phyloP scores from a whole-genome alignment of 106 monocot genomes.

The Ottelia alismoides region DNA sequence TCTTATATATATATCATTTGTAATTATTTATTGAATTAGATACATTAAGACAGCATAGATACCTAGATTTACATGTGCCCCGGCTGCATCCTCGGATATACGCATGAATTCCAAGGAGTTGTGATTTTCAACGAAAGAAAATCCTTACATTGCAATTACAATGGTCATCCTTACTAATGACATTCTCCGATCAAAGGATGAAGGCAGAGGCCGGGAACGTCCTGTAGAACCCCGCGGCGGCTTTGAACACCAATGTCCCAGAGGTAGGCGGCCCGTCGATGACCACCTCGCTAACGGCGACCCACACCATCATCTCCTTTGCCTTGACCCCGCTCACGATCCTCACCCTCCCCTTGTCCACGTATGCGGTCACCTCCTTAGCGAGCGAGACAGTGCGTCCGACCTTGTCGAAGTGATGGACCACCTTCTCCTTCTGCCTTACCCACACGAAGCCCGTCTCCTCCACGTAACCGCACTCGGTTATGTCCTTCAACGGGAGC shows the following conservation, averaged over 20 bases:
- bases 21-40: too few species aligned
- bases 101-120: too few species aligned
- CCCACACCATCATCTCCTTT: constrained; percentile 4
- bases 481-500: constrained; percentile 2
- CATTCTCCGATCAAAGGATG: too few species aligned
- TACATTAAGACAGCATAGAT: too few species aligned
- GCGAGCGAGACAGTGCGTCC: background rate
- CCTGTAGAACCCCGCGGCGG: background rate
- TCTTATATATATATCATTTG: too few species aligned
- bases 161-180: too few species aligned
- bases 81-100: too few species aligned
- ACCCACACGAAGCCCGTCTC: constrained; percentile 7
- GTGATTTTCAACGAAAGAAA: too few species aligned
- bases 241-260: constrained; percentile 3
- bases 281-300: background rate
- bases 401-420: constrained; percentile 1
- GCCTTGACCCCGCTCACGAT: constrained; percentile 4
- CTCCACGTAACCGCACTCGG: constrained; percentile 2
- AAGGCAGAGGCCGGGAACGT: constrained; percentile 6
- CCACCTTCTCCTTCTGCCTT: constrained; percentile 4
- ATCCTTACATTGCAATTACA: too few species aligned
- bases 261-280: constrained; percentile 1
- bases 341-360: background rate
- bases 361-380: constrained; percentile 1
- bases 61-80: too few species aligned